Conservation (phyloP, 306 rosid species). For the Cyclanthera cordifolia region DNA sequence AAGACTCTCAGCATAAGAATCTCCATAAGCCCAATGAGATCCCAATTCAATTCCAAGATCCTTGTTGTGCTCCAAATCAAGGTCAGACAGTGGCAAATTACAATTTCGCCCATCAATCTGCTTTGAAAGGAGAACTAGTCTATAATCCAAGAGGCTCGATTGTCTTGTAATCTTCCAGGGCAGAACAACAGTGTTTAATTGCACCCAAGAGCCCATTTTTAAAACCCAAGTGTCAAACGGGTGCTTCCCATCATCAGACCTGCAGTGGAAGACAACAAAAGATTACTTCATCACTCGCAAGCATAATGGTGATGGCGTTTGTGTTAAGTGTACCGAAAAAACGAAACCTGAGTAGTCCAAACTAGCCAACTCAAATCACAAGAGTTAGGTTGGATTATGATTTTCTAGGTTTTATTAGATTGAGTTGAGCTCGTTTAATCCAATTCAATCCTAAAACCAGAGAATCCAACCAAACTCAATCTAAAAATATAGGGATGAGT, state of each 20-base stretch:
- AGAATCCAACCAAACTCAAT: too few relatives aligned
- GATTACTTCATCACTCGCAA: constrained; percentile 5
- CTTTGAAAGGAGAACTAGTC: not conserved
- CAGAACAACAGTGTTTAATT: not conserved
- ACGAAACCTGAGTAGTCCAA: too few relatives aligned
- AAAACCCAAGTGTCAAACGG: not conserved
- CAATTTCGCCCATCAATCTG: not conserved
- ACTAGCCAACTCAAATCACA: too few relatives aligned
- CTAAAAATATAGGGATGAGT: too few relatives aligned
- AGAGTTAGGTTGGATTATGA: too few relatives aligned
- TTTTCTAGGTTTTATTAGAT: too few relatives aligned
- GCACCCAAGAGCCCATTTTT: constrained; percentile 6
- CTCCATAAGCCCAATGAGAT: not conserved
- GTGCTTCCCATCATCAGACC: constrained; percentile 4
- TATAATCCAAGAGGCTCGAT: not conserved
- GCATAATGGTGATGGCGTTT: not conserved
- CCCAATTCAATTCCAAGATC: constrained; percentile 4
- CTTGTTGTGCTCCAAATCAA: not conserved
- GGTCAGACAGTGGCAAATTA: not conserved
- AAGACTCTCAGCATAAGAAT: constrained; percentile 4
- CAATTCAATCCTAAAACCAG: too few relatives aligned
- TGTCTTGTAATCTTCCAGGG: not conserved
- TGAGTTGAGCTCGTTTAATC: too few relatives aligned
- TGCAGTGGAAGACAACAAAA: not conserved
- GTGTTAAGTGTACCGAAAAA: too few relatives aligned